phyloP scores from a whole-genome alignment of 208 protist species.

The Angomonas deanei region DNA sequence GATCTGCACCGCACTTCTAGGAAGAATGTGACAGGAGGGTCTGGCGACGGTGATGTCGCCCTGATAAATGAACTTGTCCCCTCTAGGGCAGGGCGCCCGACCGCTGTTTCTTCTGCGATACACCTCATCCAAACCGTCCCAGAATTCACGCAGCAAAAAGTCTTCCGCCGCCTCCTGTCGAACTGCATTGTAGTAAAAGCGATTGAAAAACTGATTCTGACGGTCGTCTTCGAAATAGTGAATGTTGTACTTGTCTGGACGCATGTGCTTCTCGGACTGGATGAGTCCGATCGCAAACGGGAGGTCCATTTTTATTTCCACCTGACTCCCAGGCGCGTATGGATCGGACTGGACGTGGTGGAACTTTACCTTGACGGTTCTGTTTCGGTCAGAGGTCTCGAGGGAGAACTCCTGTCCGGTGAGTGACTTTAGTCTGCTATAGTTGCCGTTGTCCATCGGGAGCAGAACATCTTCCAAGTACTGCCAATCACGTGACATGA shows the following conservation, averaged over 20 bases:
- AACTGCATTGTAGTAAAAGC: slow-evolving; percentile 1
- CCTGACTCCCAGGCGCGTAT: slow-evolving; percentile 68
- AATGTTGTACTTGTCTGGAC: neutral
- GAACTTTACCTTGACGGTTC: slow-evolving; percentile 18
- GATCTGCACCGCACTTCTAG: slow-evolving; percentile 73
- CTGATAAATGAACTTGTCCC: slow-evolving; percentile 3
- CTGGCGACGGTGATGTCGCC: neutral
- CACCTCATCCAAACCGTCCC: slow-evolving; percentile 70
- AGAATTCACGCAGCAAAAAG: slow-evolving; percentile 50
- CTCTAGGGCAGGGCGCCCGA: neutral
- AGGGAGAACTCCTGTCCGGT: slow-evolving; percentile 31
- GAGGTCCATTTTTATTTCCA: slow-evolving; percentile 33
- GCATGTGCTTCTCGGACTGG: neutral
- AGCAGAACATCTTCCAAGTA: slow-evolving; percentile 26
- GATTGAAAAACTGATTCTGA: neutral
- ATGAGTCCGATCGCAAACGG: slow-evolving; percentile 15
- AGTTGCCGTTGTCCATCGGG: slow-evolving; percentile 39
- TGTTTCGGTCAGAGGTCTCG: neutral
- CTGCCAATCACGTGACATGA: neutral
- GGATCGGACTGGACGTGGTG: slow-evolving; percentile 64
- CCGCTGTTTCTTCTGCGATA: slow-evolving; percentile 15
- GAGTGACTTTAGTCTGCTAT: slow-evolving; percentile 51
- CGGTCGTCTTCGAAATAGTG: neutral
- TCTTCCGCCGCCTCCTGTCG: slow-evolving; percentile 56
- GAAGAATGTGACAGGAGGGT: slow-evolving; percentile 23